Base-by-base conservation (phyloP, 164 flowering plant genomes). In the Aristolochia fimbriata region DNA sequence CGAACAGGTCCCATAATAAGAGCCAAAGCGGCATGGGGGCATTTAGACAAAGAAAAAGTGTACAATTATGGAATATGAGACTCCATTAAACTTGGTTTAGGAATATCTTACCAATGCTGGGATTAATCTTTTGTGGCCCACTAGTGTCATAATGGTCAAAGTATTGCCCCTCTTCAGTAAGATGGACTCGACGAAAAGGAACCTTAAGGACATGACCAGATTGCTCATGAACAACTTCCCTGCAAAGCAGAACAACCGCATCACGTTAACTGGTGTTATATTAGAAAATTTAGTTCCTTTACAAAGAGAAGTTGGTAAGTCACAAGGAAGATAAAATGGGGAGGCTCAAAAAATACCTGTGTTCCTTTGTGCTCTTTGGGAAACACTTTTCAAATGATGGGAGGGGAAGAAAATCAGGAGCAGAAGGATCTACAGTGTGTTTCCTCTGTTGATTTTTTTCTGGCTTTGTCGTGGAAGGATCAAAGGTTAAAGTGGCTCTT, bases 81-180 rank as follows among this genome's bases (percentile, higher is more conserved):
- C 43, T 37, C 43, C 9, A 37, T 37, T 37, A 37, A 37, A 37
- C 43, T 37, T 37, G 37, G 59, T 16, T 4, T 49, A 49, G 14
- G 52, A 31, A 30, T 15, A 31, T 16, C 58, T 15, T 56, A 93
- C 99, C 99, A 70, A 65, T 61, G 2, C 58, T 81, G 8, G 99
- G 99, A 67, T 71, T 80, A 51, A 87, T 74, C 64, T 88, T 74
- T 57, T 85, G 99, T 30, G 99, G 97, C 48, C 99, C 99, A 76
- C 91, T 94, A 47, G 97, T 94, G 67, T 94, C 99, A 66, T 94
- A 94, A 27, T 83, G 80, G 67, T 94, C 99, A 64, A 94, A 94
- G 63, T 76, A 57, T 14, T 81, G 81, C 48, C 87, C 96, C 56
- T 82, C 96, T 30, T 97, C 99, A 51, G 84, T 51, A 15, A 94